Evolutionary conservation across 2,329 filamentous ascomycete genomes (phyloP), one percentile per base, ranked within the genome.

Genomic region (Trichoderma lentiforme): DNA sequence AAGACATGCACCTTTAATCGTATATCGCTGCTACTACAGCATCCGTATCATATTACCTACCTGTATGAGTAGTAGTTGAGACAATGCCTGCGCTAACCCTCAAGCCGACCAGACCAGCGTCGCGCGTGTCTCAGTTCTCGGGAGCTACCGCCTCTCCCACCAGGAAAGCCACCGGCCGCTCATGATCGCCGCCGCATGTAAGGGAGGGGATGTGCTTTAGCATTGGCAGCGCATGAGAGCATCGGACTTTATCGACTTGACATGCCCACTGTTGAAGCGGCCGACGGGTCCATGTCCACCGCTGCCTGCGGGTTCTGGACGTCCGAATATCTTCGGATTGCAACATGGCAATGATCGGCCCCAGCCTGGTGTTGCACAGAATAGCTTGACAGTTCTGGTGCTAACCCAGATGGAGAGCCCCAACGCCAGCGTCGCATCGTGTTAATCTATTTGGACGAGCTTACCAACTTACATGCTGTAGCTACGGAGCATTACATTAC

Each of bases 101-200:
- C 51, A 67, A 67, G 32, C n/a, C 57, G 64, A 18, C 39, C 39
- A 43, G 14, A 36, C 57, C 32, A 67, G 30, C 58, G 64, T 67
- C 15, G 64, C 64, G 64, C 47, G 39, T 67, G 64, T 58, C 64
- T 67, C 64, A 58, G 64, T 67, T 58, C 51, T 58, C 64, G 64
- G 64, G 64, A 67, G 51, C 64, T 67, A 58, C 64, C 64, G 64
- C 51, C 64, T 39, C 39, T 43, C 15, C 64, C 24, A 26, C 63
- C 21, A 56, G 63, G 43, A 24, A 24, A 34, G 63, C 30, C 28
- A 56, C 28, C 63, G 28, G 43, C 43, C 34, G 39, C 39, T 36
- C 47, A n/a, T 43, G 64, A 67, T 67, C 32, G 47, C 5, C 64
- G 32, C 30, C 21, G 47, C 26, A 14, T 51, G 21, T 18, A 51